phyloP scores from a whole-genome alignment of 192 early-diverging fungal genomes.

The Gorgonomyces haynaldii region DNA sequence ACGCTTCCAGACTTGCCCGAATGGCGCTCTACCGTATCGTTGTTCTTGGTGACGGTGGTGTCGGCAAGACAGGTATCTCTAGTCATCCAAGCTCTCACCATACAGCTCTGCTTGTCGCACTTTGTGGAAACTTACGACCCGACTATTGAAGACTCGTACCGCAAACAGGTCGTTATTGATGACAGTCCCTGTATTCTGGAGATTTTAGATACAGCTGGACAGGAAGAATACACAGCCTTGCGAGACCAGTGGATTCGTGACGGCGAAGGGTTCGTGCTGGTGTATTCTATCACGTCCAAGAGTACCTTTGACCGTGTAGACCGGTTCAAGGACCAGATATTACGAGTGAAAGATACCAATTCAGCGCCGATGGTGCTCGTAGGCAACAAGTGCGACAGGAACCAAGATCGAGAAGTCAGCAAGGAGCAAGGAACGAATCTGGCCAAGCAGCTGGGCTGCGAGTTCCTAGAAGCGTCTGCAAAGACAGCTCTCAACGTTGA shows the following conservation, averaged over 20 bases:
- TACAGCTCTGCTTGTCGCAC: constrained; percentile 71
- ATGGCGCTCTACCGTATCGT: constrained; percentile 4
- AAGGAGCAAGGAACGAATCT: constrained; percentile 68
- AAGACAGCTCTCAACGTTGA: constrained; percentile 90
- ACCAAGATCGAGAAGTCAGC: constrained; percentile 71
- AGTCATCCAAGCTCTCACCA: constrained; percentile 35
- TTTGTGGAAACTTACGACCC: constrained; percentile 73
- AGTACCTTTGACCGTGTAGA: constrained; percentile 85
- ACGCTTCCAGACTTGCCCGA: too few relatives aligned
- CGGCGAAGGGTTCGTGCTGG: constrained; percentile 89
- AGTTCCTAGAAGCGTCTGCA: constrained; percentile 83
- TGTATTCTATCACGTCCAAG: constrained; percentile 86
- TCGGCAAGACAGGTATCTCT: constrained; percentile 15
- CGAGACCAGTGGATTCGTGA: constrained; percentile 95
- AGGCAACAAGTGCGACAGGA: constrained; percentile 88
- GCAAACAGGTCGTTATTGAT: constrained; percentile 90
- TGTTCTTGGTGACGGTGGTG: constrained; percentile 10
- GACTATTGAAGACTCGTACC: constrained; percentile 98
- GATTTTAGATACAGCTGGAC: constrained; percentile 91
- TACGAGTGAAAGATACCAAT: constrained; percentile 90
- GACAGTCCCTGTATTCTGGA: constrained; percentile 78
- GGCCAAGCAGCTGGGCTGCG: constrained; percentile 61
- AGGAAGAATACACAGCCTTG: constrained; percentile 89
- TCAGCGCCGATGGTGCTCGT: constrained; percentile 80
- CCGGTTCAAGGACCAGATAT: constrained; percentile 85